Conservation (phyloP, 1,284 basidiomycete genomes). For the Pascua sp. region DNA sequence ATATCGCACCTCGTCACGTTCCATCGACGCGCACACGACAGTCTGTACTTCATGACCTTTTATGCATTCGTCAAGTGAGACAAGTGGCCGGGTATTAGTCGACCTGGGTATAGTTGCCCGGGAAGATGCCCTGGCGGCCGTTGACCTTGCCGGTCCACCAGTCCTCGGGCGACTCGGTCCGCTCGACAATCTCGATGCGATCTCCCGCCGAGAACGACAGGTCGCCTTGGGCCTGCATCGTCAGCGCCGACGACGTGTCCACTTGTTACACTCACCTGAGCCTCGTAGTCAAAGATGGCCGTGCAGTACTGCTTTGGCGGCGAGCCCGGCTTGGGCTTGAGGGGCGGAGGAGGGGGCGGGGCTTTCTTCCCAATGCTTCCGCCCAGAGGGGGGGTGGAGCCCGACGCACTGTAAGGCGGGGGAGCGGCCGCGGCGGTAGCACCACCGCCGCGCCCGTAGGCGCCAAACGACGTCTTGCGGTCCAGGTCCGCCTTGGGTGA, state of each 20-base stretch:
- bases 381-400: conserved; percentile 40
- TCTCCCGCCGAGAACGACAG: conserved; percentile 90
- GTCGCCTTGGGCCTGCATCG: conserved; percentile 78
- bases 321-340: conserved; percentile 69
- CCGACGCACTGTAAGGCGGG: conserved; percentile 41
- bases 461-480: conserved; percentile 49
- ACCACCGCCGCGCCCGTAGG: conserved; percentile 37
- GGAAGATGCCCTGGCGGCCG: conserved; percentile 86
- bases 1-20: too few relatives aligned
- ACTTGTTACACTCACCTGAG: conserved; percentile 59
- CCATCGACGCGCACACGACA: neutral
- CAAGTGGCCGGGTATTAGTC: conserved; percentile 14
- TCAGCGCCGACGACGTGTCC: neutral
- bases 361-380: conserved; percentile 60
- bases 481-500: conserved; percentile 23
- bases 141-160: conserved; percentile 96
- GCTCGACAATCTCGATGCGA: conserved; percentile 84
- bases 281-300: conserved; percentile 91
- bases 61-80: neutral
- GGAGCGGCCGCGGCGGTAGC: conserved; percentile 34
- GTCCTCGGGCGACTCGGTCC: conserved; percentile 79
- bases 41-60: neutral
- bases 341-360: conserved; percentile 80
- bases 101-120: conserved; percentile 60
- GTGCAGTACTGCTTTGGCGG: conserved; percentile 69